Percentiles rank a stretch among this genome's conserved stretches.
phyloP scores from a whole-genome alignment of 1,284 basidiomycete species.

The Macrocystidia cucumis region DNA sequence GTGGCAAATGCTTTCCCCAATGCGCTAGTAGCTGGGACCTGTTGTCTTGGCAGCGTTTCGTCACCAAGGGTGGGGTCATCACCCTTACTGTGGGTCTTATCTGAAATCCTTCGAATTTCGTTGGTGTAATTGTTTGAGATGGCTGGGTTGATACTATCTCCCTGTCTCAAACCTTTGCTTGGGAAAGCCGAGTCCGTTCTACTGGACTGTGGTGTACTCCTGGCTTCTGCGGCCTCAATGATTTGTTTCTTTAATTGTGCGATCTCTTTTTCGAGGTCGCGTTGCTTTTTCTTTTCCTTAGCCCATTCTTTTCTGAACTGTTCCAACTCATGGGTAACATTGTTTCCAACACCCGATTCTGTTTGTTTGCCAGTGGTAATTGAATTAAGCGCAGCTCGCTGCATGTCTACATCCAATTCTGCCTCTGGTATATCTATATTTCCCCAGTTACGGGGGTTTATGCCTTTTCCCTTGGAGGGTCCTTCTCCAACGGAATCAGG shows the following conservation, averaged over 20 bases:
- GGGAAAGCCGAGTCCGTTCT: background rate
- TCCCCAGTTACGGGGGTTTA: constrained; percentile 19
- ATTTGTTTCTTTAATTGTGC: background rate
- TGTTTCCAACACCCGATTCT: too few relatives aligned
- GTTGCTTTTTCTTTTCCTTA: background rate
- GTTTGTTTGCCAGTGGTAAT: too few relatives aligned
- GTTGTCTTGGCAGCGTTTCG: too few relatives aligned
- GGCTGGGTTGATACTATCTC: too few relatives aligned
- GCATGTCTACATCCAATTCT: constrained; percentile 12
- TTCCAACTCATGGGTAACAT: background rate
- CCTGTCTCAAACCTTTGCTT: too few relatives aligned
- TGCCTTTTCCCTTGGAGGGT: constrained; percentile 14
- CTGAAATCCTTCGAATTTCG: too few relatives aligned
- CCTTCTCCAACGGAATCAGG: constrained; percentile 6
- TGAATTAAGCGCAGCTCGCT: constrained; percentile 9
- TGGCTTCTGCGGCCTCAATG: background rate
- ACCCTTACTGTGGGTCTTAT: too few relatives aligned
- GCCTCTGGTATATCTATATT: constrained; percentile 6
- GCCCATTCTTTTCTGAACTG: background rate
- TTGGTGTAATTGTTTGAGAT: too few relatives aligned
- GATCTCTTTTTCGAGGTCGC: background rate
- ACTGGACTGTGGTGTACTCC: background rate
- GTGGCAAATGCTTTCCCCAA: background rate
- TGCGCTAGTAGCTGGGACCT: background rate
- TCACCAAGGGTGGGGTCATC: too few relatives aligned